These are phyloP conservation scores for Herpetospermum pedunculosum DNA, from an alignment of 306 rosid species.

Conservation along the genomic window DNA sequence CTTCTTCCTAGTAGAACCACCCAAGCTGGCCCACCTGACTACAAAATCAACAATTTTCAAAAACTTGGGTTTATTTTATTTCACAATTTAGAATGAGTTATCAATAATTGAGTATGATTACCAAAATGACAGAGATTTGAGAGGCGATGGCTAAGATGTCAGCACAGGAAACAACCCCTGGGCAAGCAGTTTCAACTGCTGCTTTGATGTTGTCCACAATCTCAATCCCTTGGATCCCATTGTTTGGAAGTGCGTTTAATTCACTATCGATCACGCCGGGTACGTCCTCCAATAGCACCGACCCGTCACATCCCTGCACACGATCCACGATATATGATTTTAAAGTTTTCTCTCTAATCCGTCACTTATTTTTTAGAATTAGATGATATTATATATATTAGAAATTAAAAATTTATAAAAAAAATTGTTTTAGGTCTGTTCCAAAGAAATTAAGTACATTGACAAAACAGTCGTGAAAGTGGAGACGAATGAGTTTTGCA, in stretches of 20 bases:
- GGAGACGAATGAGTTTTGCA: constrained; percentile 8
- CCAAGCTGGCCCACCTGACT: constrained; percentile 76
- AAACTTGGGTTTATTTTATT: too few relatives aligned
- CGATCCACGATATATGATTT: not conserved
- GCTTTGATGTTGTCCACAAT: constrained; percentile 58
- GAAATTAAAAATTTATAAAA: too few relatives aligned
- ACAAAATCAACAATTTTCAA: not conserved
- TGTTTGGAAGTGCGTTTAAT: constrained; percentile 41
- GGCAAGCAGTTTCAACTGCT: constrained; percentile 48
- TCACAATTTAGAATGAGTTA: too few relatives aligned
- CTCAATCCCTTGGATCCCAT: constrained; percentile 33
- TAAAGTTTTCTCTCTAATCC: not conserved
- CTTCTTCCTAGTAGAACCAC: constrained; percentile 53
- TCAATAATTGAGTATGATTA: too few relatives aligned
- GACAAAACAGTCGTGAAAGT: constrained; percentile 1
- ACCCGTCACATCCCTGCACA: constrained; percentile 66
- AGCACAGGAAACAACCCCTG: constrained; percentile 58
- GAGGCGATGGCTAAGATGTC: constrained; percentile 66
- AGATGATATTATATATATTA: too few relatives aligned
- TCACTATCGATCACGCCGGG: constrained; percentile 48
- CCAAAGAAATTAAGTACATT: too few relatives aligned
- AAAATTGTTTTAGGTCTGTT: too few relatives aligned
- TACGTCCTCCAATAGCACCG: constrained; percentile 43
- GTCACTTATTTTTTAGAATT: not conserved
- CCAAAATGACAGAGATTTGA: constrained; percentile 52